Evolutionary conservation across 2,329 filamentous ascomycete genomes (phyloP).

Genomic region (Phialemonium atrogriseum): DNA sequence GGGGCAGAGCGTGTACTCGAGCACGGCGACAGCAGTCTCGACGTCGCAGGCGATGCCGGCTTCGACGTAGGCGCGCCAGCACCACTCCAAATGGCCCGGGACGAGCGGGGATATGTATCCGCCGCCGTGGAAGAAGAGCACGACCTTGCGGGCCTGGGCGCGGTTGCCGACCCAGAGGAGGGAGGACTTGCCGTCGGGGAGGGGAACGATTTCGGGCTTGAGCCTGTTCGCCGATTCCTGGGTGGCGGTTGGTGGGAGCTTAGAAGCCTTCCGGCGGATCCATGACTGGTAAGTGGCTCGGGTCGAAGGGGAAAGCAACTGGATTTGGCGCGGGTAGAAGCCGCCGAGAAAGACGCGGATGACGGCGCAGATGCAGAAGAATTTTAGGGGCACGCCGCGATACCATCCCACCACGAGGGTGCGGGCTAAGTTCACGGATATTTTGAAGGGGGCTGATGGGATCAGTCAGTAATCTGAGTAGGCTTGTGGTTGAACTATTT

Average conservation of each 20-base stretch:
- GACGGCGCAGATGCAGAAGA: slow-evolving; percentile 9
- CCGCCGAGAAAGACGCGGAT: slow-evolving; percentile 9
- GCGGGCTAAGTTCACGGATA: slow-evolving; percentile 14
- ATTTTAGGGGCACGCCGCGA: slow-evolving; percentile 10
- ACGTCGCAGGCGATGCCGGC: slow-evolving; percentile 5
- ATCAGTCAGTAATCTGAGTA: neutral
- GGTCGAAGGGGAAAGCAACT: slow-evolving; percentile 8
- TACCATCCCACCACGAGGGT: slow-evolving; percentile 7
- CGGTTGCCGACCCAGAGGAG: slow-evolving; percentile 22
- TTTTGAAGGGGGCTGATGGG: slow-evolving; percentile 11
- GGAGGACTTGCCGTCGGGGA: slow-evolving; percentile 13
- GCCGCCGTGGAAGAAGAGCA: slow-evolving; percentile 22
- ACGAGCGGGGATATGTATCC: slow-evolving; percentile 16
- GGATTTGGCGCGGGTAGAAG: slow-evolving; percentile 11
- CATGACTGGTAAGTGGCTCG: slow-evolving; percentile 9
- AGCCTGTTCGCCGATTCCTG: slow-evolving; percentile 6
- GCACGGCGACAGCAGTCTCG: slow-evolving; percentile 21
- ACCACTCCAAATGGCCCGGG: slow-evolving; percentile 18
- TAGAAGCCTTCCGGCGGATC: slow-evolving; percentile 6
- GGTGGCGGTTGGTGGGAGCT: too few species aligned
- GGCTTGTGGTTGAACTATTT: neutral
- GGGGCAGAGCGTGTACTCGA: slow-evolving; percentile 26
- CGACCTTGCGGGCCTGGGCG: slow-evolving; percentile 15
- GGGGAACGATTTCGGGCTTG: slow-evolving; percentile 8
- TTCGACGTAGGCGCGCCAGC: slow-evolving; percentile 15